These are phyloP conservation scores for Saturnispora quitensis DNA, from an alignment of 805 yeast species.

Conservation along the genomic window DNA sequence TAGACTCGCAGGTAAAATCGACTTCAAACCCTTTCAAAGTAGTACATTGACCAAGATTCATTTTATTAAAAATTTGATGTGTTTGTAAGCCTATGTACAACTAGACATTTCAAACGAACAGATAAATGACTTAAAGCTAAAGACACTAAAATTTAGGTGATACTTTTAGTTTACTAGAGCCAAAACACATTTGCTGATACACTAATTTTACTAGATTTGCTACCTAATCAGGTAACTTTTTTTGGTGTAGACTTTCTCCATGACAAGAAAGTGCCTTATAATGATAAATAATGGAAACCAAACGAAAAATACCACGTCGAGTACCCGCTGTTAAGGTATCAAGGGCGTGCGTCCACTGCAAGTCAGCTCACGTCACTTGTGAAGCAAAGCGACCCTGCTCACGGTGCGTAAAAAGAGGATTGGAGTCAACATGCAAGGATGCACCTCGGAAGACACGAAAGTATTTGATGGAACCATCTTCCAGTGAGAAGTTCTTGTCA, in stretches of 20 bases:
- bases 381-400: constrained; percentile 58
- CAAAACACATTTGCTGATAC: background rate
- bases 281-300: background rate
- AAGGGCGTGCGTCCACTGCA: constrained; percentile 88
- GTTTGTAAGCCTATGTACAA: no score
- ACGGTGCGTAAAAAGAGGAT: constrained; percentile 63
- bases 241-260: background rate
- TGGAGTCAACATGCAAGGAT: constrained; percentile 67
- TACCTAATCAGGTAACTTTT: background rate
- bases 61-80: no score
- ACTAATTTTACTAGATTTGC: no score
- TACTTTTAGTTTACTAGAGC: background rate
- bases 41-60: no score
- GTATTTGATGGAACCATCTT: constrained; percentile 47
- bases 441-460: constrained; percentile 85
- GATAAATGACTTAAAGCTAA: no score
- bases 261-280: background rate
- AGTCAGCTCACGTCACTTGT: constrained; percentile 86
- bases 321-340: constrained; percentile 54
- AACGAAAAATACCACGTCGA: constrained; percentile 13
- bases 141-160: no score
- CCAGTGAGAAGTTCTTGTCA: constrained; percentile 39
- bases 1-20: no score
- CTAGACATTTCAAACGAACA: no score
- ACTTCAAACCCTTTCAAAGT: no score